Evolutionary conservation across 179 eudicot species (phyloP).

Genomic region (Carnegiea gigantea): DNA sequence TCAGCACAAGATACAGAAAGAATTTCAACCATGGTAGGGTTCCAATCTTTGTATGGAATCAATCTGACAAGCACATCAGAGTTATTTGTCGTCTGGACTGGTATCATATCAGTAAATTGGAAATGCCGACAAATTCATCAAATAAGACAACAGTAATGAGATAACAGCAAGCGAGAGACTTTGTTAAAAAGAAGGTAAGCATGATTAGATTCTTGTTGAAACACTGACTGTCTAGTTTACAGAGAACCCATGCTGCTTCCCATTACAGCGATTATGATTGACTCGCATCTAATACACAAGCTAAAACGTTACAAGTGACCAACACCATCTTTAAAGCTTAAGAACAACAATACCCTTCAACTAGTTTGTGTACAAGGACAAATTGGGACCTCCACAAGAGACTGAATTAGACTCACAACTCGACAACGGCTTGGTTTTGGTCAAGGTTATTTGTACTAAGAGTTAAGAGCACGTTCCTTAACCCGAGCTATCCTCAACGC

Average conservation of each 20-base stretch:
- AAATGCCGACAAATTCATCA: neutral
- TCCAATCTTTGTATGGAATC: too few relatives aligned
- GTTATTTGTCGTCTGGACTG: neutral
- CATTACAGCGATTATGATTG: constrained; percentile 32
- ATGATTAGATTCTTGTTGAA: constrained; percentile 42
- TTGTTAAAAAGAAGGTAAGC: constrained; percentile 28
- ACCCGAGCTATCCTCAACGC: constrained; percentile 38
- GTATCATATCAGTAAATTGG: neutral
- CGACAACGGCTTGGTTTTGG: constrained; percentile 33
- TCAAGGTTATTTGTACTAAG: constrained; percentile 31
- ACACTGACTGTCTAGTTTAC: constrained; percentile 44
- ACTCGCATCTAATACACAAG: constrained; percentile 37
- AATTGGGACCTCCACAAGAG: constrained; percentile 33
- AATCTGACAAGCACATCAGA: too few relatives aligned
- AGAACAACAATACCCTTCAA: constrained; percentile 34
- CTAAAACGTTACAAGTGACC: constrained; percentile 29
- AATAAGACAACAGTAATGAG: neutral
- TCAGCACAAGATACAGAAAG: too few relatives aligned
- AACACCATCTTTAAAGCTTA: constrained; percentile 26
- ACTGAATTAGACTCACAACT: constrained; percentile 39
- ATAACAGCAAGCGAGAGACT: constrained; percentile 2
- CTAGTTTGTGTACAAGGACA: constrained; percentile 41
- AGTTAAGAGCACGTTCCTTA: constrained; percentile 24
- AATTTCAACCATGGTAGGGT: too few relatives aligned
- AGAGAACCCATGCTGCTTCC: constrained; percentile 42